phyloP scores from a whole-genome alignment of 495 filamentous ascomycete genomes.

The Penicillium taxi region DNA sequence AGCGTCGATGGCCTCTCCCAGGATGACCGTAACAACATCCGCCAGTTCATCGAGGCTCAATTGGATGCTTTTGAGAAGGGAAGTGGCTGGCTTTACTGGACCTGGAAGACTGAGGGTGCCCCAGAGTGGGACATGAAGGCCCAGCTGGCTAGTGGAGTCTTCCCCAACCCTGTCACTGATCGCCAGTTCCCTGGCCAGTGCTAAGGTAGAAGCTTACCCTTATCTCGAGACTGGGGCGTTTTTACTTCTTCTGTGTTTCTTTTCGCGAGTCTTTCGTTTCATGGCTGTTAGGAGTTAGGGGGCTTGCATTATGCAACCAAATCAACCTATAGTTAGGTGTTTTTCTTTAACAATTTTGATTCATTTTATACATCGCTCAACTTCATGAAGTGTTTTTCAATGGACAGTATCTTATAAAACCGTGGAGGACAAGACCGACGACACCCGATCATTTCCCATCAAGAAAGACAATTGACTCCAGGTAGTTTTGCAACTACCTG shows the following conservation, averaged over 20 bases:
- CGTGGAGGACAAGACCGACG: too few relatives aligned
- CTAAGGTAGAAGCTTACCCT: constrained; percentile 2
- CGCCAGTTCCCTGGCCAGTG: constrained; percentile 45
- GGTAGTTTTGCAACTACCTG: too few relatives aligned
- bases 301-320: constrained; percentile 1
- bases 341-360: too few relatives aligned
- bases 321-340: constrained; percentile 1
- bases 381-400: too few relatives aligned
- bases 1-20: constrained; percentile 43
- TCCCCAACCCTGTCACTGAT: constrained; percentile 51
- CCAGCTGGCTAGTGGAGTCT: constrained; percentile 50
- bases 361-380: too few relatives aligned
- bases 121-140: constrained; percentile 83
- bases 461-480: neutral
- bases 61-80: constrained; percentile 64
- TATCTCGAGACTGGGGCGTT: neutral
- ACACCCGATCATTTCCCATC: too few relatives aligned
- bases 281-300: constrained; percentile 4
- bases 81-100: constrained; percentile 74
- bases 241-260: neutral
- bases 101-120: constrained; percentile 76
- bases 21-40: constrained; percentile 49
- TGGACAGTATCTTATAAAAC: too few relatives aligned
- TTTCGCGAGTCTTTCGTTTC: constrained; percentile 3
- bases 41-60: constrained; percentile 62